Conservation (phyloP, 2,329 filamentous ascomycete species). For the Hortaea werneckii region DNA sequence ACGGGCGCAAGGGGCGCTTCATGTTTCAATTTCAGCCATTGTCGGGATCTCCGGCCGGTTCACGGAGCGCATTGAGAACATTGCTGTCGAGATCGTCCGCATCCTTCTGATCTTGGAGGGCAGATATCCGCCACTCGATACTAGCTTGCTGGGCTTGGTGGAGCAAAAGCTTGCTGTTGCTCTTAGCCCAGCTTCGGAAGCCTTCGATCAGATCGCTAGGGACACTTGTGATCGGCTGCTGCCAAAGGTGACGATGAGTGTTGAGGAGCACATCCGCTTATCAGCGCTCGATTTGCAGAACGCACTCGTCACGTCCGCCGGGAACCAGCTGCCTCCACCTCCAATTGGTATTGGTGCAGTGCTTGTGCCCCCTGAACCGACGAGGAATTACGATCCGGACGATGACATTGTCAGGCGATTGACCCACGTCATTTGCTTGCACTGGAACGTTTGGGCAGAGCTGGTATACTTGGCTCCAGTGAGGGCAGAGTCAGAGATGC, state of each 20-base stretch:
- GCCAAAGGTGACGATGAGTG: conserved; percentile 24
- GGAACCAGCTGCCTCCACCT: conserved; percentile 5
- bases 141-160: conserved; percentile 24
- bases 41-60: conserved; percentile 29
- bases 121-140: conserved; percentile 20
- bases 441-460: conserved; percentile 81
- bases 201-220: conserved; percentile 19
- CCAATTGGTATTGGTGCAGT: conserved; percentile 19
- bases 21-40: conserved; percentile 30
- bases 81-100: conserved; percentile 37
- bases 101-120: conserved; percentile 29
- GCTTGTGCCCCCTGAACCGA: conserved; percentile 10
- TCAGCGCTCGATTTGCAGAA: conserved; percentile 37
- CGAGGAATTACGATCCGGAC: conserved; percentile 17
- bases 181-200: conserved; percentile 19
- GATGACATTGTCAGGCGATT: conserved; percentile 63
- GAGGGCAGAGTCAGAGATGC: conserved; percentile 4
- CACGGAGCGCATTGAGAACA: conserved; percentile 30
- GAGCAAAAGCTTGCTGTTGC: conserved; percentile 26
- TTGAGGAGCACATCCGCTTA: conserved; percentile 25
- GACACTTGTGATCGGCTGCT: conserved; percentile 26
- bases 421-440: conserved; percentile 72
- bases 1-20: conserved; percentile 16
- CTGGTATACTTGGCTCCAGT: conserved; percentile 50
- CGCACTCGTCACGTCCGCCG: conserved; percentile 23